phyloP scores from a whole-genome alignment of 1,284 basidiomycete genomes.

The Puccinia horiana region DNA sequence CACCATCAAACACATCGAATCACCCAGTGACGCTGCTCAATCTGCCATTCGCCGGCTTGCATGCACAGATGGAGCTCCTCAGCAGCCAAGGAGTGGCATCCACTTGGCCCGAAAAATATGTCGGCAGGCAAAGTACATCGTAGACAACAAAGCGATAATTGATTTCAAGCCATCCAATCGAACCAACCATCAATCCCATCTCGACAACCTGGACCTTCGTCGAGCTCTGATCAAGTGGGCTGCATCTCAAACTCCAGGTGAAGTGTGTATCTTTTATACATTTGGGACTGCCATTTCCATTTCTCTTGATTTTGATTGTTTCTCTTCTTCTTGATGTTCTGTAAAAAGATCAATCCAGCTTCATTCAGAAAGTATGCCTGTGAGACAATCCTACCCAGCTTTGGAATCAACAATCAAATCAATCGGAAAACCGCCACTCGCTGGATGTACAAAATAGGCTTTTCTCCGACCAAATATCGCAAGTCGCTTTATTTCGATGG shows the following conservation, averaged over 20 bases:
- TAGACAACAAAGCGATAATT: background rate
- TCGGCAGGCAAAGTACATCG: background rate
- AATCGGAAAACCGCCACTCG: background rate
- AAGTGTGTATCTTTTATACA: background rate
- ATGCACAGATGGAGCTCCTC: background rate
- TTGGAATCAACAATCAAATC: background rate
- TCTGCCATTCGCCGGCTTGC: background rate
- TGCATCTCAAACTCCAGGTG: background rate
- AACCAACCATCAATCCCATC: background rate
- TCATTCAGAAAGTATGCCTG: background rate
- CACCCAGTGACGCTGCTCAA: background rate
- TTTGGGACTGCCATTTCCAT: background rate
- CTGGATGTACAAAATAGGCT: background rate
- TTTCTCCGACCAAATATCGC: background rate
- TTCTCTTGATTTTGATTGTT: background rate
- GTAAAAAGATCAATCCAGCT: background rate
- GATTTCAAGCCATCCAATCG: background rate
- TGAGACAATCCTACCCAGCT: background rate
- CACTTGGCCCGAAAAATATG: background rate
- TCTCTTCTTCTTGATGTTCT: too few species aligned
- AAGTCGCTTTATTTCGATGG: constrained; percentile 2
- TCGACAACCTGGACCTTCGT: background rate
- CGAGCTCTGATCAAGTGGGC: background rate
- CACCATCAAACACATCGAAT: background rate
- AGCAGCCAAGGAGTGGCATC: background rate